Conservation (phyloP, 73 alveolate species). For the Tetrahymena borealis region DNA sequence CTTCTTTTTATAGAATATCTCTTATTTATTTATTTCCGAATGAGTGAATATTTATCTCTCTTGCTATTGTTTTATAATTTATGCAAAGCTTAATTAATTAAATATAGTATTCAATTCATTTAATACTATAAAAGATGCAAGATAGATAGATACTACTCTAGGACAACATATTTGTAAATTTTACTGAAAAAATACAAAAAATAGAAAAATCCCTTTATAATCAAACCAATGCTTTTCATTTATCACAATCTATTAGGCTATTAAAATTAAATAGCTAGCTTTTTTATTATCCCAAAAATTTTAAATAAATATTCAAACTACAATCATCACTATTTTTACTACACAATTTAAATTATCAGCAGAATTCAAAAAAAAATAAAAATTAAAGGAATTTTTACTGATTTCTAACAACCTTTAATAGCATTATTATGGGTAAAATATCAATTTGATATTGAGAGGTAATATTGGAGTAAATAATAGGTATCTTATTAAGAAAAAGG, state of each 20-base stretch:
- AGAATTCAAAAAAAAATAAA: not conserved
- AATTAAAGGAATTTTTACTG: not conserved
- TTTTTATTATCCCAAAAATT: not conserved
- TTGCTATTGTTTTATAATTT: too few species aligned
- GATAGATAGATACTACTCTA: too few species aligned
- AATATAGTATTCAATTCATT: too few species aligned
- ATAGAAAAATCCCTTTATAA: not conserved
- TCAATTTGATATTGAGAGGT: too few species aligned
- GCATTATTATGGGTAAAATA: too few species aligned
- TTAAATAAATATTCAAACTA: not conserved
- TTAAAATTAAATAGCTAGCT: not conserved
- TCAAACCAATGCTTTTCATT: not conserved
- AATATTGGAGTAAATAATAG: too few species aligned
- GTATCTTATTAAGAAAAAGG: too few species aligned
- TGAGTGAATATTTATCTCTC: not conserved
- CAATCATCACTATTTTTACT: not conserved
- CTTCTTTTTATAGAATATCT: not conserved
- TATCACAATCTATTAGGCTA: too few species aligned
- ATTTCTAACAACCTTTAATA: not conserved
- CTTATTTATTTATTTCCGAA: not conserved
- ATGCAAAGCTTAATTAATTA: too few species aligned
- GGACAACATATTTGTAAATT: too few species aligned
- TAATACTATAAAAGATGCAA: too few species aligned
- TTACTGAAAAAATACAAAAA: not conserved
- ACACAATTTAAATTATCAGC: not conserved